A percentile compares a stretch with the other conserved stretches of the same genome.
Evolutionary conservation across 495 filamentous ascomycete species (phyloP).

Genomic region (Neurospora sp.): DNA sequence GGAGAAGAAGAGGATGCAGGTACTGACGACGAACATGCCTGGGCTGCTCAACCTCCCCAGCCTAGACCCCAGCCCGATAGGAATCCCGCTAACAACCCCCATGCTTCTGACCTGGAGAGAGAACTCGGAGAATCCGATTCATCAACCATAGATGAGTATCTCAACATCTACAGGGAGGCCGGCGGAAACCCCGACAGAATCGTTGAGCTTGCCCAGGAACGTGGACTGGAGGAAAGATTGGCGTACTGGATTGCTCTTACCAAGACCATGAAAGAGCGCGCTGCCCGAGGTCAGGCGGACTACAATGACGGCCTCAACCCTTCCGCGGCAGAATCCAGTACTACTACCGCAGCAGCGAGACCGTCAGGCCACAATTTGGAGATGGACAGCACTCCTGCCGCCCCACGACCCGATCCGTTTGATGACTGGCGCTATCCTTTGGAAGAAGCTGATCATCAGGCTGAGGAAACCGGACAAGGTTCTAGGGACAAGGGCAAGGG

Average conservation of each 20-base stretch:
- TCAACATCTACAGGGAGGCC: slow-evolving; percentile 41
- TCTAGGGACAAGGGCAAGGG: slow-evolving; percentile 6
- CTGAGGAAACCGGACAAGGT: neutral
- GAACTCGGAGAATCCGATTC: neutral
- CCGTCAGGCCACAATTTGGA: neutral
- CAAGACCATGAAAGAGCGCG: slow-evolving; percentile 15
- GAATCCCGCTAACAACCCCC: neutral
- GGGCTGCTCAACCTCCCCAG: neutral
- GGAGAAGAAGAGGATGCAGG: slow-evolving; percentile 7
- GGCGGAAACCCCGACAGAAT: slow-evolving; percentile 51
- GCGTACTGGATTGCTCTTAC: slow-evolving; percentile 38
- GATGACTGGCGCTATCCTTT: neutral
- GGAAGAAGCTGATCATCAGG: neutral
- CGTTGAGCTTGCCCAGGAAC: slow-evolving; percentile 50
- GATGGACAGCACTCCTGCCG: neutral
- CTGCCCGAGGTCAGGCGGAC: neutral
- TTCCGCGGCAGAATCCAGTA: neutral
- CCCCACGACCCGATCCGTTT: neutral
- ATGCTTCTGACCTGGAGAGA: neutral
- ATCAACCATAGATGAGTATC: slow-evolving; percentile 34
- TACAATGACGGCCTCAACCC: neutral
- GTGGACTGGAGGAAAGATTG: slow-evolving; percentile 47
- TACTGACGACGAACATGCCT: slow-evolving; percentile 10
- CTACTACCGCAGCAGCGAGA: neutral
- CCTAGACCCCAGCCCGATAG: neutral